These are phyloP conservation scores for Colletotrichum magnum DNA, from an alignment of 2,329 filamentous ascomycete genomes.

Conservation along the genomic window DNA sequence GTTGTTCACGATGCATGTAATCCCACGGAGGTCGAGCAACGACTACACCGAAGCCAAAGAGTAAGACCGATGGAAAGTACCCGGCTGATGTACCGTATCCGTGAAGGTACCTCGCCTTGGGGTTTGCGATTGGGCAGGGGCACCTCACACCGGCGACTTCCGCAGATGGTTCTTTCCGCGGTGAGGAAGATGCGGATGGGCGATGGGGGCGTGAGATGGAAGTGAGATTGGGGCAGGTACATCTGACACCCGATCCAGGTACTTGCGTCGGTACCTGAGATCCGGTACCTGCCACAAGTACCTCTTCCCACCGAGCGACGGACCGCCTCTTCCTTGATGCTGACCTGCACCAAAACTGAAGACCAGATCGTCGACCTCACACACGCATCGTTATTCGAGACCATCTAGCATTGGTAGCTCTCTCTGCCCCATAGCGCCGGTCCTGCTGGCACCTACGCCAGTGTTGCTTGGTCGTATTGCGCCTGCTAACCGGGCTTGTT, in stretches of 20 bases:
- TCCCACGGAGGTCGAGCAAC: not conserved
- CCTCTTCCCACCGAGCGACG: slow-evolving; percentile 25
- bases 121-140: no score
- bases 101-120: not conserved
- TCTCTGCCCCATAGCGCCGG: not conserved
- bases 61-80: not conserved
- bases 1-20: slow-evolving; percentile 13
- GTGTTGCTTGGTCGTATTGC: not conserved
- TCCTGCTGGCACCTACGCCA: not conserved
- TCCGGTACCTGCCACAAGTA: slow-evolving; percentile 18
- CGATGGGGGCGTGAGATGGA: not conserved
- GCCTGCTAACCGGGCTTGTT: not conserved
- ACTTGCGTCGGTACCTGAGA: slow-evolving; percentile 19
- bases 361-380: slow-evolving; percentile 26
- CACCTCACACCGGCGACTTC: no score
- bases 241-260: slow-evolving; percentile 12
- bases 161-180: not conserved
- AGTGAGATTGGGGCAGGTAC: slow-evolving; percentile 9
- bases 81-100: no score
- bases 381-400: slow-evolving; percentile 25
- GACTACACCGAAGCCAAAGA: not conserved
- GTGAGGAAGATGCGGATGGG: not conserved
- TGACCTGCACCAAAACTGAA: not conserved
- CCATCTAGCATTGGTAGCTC: not conserved
- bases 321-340: slow-evolving; percentile 10